phyloP scores from a whole-genome alignment of 73 alveolate genomes.

The Effrenium voratum region DNA sequence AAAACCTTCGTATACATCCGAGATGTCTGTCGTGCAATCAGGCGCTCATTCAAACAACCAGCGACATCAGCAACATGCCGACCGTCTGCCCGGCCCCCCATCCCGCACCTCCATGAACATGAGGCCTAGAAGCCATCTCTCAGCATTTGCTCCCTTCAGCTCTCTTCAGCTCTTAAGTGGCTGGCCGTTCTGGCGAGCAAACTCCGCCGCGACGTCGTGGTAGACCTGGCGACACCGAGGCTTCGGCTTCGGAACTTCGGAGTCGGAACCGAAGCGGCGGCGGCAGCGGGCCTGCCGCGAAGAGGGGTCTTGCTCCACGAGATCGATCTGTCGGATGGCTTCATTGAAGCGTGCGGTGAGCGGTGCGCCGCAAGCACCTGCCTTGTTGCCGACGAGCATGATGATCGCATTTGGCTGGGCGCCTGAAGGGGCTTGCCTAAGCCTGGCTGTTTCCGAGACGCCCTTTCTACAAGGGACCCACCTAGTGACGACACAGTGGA shows the following conservation, averaged over 20 bases:
- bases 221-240: conserved; percentile 5
- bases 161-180: too few species aligned
- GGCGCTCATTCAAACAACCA: too few species aligned
- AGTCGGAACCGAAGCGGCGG: not conserved
- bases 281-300: conserved; percentile 34
- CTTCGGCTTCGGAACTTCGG: not conserved
- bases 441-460: not conserved
- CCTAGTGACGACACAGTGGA: not conserved
- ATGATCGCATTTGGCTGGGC: conserved; percentile 40
- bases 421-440: not conserved
- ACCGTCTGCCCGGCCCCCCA: too few species aligned
- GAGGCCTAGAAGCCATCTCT: too few species aligned
- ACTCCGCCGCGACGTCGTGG: conserved; percentile 69
- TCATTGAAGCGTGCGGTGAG: too few species aligned
- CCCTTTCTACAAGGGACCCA: not conserved
- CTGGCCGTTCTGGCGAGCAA: conserved; percentile 83
- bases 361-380: not conserved
- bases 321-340: conserved; percentile 4
- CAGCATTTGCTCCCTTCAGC: too few species aligned
- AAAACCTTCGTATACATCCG: too few species aligned
- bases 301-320: conserved; percentile 67
- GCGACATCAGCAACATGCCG: too few species aligned
- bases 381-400: conserved; percentile 70
- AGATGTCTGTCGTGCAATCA: too few species aligned
- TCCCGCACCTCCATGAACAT: too few species aligned